phyloP scores from a whole-genome alignment of 2,329 filamentous ascomycete genomes.

The Penicillium hesseltinei region DNA sequence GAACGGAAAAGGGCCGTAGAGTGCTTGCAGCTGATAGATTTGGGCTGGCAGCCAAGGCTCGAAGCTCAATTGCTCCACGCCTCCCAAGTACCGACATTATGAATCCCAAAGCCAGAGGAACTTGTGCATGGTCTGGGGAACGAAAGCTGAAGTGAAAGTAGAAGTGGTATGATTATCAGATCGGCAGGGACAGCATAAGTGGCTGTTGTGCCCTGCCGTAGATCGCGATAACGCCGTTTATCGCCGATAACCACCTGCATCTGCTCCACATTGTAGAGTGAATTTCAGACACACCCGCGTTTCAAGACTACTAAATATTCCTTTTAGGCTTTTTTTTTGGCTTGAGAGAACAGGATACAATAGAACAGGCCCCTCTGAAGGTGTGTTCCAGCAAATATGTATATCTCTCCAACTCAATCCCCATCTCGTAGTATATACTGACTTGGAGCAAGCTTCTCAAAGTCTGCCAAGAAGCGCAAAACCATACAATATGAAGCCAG shows the following conservation, averaged over 20 bases:
- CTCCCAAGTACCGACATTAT: constrained; percentile 33
- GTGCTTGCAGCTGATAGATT: constrained; percentile 6
- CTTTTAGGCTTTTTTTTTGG: background rate
- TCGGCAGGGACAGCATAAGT: constrained; percentile 5
- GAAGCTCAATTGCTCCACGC: constrained; percentile 17
- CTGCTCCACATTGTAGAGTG: constrained; percentile 6
- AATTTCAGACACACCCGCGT: constrained; percentile 1
- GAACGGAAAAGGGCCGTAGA: constrained; percentile 67
- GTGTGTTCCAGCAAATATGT: constrained; percentile 1
- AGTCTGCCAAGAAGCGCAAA: background rate
- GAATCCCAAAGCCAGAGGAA: constrained; percentile 2
- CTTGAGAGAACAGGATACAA: no score
- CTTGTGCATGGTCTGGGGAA: constrained; percentile 12
- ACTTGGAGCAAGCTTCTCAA: background rate
- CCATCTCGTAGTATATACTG: background rate
- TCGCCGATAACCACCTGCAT: constrained; percentile 19
- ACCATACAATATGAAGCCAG: constrained; percentile 24
- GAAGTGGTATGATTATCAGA: constrained; percentile 22
- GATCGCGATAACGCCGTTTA: constrained; percentile 5
- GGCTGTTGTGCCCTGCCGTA: constrained; percentile 8
- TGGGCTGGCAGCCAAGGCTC: constrained; percentile 11
- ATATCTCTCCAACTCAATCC: background rate
- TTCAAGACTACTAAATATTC: background rate
- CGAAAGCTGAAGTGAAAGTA: constrained; percentile 6
- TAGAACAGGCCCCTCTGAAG: background rate